phyloP scores from a whole-genome alignment of 768 basidiomycete genomes.

The Termitomyces sp. region DNA sequence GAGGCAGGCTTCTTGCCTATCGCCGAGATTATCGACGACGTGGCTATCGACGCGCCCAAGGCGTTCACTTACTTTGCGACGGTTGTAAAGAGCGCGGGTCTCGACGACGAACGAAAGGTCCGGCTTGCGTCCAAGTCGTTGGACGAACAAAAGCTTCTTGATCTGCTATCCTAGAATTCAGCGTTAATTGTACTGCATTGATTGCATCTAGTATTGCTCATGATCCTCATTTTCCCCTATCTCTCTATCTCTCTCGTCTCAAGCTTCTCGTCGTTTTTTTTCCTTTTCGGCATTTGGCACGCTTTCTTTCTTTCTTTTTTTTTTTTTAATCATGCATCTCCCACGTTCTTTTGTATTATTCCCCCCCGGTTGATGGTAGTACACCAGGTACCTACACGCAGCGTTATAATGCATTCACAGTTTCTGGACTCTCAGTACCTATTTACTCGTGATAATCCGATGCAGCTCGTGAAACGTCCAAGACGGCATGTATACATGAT shows the following conservation, averaged over 20 bases:
- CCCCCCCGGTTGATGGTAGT: conserved; percentile 13
- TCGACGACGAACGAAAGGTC: conserved; percentile 57
- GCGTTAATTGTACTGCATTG: conserved; percentile 20
- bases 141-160: conserved; percentile 58
- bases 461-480: no score
- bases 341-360: conserved; percentile 15
- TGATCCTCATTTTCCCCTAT: conserved; percentile 12
- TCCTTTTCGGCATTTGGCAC: conserved; percentile 9
- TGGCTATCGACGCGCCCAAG: conserved; percentile 86
- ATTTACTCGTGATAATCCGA: no score
- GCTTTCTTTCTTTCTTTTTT: no score
- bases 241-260: conserved; percentile 7
- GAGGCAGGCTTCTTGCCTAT: conserved; percentile 70
- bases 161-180: conserved; percentile 49
- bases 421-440: conserved; percentile 4
- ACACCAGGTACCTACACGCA: conserved; percentile 14
- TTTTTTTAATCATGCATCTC: conserved; percentile 3
- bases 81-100: conserved; percentile 65
- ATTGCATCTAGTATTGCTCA: conserved; percentile 22
- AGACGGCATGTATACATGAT: no score
- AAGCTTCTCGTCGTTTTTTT: not conserved
- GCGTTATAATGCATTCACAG: conserved; percentile 10
- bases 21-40: conserved; percentile 81
- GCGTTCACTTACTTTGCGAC: conserved; percentile 74
- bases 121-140: conserved; percentile 59